Percentiles rank a stretch among this genome's conserved stretches.
These are phyloP conservation scores for Cornus florida DNA, from an alignment of 148 eudicot genomes.

Conservation along the genomic window DNA sequence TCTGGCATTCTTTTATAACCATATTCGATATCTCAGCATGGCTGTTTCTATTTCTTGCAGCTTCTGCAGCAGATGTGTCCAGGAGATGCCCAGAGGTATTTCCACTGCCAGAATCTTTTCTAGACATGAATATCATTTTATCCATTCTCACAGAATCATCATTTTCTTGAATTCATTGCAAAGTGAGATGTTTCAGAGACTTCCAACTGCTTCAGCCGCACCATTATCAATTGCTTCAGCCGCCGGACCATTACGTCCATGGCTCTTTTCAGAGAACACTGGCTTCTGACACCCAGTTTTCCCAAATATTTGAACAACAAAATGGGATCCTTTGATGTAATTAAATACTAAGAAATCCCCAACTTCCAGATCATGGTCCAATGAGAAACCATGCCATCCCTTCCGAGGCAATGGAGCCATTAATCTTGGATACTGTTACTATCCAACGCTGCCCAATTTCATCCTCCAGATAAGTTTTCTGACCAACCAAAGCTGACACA, in stretches of 20 bases:
- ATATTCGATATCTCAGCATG: neutral
- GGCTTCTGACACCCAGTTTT: conserved; percentile 52
- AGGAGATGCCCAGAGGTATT: conserved; percentile 9
- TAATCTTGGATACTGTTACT: conserved; percentile 24
- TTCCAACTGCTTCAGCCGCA: neutral
- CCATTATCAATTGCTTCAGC: too few relatives aligned
- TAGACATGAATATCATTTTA: neutral
- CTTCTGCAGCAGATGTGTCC: neutral
- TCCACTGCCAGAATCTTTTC: conserved; percentile 9
- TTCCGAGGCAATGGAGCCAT: conserved; percentile 34
- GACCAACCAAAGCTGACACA: conserved; percentile 26
- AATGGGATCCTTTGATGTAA: conserved; percentile 35
- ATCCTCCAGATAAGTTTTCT: conserved; percentile 47
- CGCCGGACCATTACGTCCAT: too few relatives aligned
- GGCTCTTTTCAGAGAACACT: conserved; percentile 1
- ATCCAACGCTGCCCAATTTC: conserved; percentile 40
- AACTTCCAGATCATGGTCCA: conserved; percentile 41
- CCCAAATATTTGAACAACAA: conserved; percentile 57
- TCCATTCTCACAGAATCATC: conserved; percentile 3
- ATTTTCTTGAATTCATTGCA: neutral
- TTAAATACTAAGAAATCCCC: conserved; percentile 54
- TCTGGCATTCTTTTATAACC: neutral
- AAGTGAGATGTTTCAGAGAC: conserved; percentile 6
- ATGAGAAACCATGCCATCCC: conserved; percentile 61
- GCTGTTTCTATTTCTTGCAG: neutral